phyloP scores from a whole-genome alignment of 768 basidiomycete genomes.

The Piloderma croceum region DNA sequence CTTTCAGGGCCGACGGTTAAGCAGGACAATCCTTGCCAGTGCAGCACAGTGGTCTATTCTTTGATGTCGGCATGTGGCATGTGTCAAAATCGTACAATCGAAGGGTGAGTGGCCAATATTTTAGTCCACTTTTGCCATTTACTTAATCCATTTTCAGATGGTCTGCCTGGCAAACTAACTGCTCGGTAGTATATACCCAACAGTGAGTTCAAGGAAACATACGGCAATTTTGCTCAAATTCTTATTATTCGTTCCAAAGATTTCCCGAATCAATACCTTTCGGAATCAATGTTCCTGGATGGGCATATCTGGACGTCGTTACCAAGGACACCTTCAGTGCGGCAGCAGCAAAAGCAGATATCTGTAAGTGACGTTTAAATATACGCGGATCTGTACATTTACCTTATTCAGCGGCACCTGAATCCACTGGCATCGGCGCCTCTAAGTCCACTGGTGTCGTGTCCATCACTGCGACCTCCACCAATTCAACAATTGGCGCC shows the following conservation, averaged over 20 bases:
- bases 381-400: too few species aligned
- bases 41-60: conserved; percentile 52
- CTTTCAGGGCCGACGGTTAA: conserved; percentile 34
- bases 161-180: conserved; percentile 46
- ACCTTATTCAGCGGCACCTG: too few species aligned
- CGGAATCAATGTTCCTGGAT: conserved; percentile 48
- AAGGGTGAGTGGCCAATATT: conserved; percentile 29
- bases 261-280: conserved; percentile 44
- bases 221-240: too few species aligned
- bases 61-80: conserved; percentile 51
- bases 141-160: conserved; percentile 42
- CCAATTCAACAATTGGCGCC: conserved; percentile 17
- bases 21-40: conserved; percentile 41
- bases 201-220: too few species aligned
- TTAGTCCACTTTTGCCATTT: too few species aligned
- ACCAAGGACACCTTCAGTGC: conserved; percentile 34
- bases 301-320: conserved; percentile 57
- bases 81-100: conserved; percentile 43
- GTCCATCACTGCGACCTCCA: conserved; percentile 3
- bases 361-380: too few species aligned
- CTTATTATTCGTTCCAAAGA: too few species aligned
- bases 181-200: conserved; percentile 29
- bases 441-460: conserved; percentile 21
- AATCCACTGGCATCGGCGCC: conserved; percentile 36
- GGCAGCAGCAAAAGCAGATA: conserved; percentile 27